Evolutionary conservation across 2,329 filamentous ascomycete species (phyloP).

Genomic region (Fusarium duplospermum): DNA sequence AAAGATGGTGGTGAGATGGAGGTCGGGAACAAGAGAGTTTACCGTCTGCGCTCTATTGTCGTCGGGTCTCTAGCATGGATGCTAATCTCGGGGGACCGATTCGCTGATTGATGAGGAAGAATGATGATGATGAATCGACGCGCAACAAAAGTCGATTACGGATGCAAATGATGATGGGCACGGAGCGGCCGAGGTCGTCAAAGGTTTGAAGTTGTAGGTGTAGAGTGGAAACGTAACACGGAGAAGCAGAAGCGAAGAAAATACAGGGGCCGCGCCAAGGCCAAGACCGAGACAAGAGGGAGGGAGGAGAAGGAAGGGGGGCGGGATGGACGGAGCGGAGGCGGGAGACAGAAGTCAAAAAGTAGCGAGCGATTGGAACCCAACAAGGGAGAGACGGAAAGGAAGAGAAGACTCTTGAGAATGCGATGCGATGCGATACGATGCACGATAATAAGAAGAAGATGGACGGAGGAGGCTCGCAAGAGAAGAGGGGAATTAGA

Average conservation of each 20-base stretch:
- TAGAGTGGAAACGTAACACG: constrained; percentile 35
- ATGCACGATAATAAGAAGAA: not conserved
- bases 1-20: not conserved
- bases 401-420: constrained; percentile 9
- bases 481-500: constrained; percentile 3
- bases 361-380: constrained; percentile 37
- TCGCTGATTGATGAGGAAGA: constrained; percentile 4
- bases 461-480: not conserved
- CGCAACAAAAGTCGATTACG: constrained; percentile 25
- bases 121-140: constrained; percentile 15
- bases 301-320: constrained; percentile 12
- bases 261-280: constrained; percentile 33
- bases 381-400: constrained; percentile 27
- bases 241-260: constrained; percentile 39
- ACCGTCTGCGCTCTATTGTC: constrained; percentile 9
- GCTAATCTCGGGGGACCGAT: not conserved
- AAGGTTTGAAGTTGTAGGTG: constrained; percentile 31
- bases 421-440: constrained; percentile 9
- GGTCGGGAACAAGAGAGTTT: not conserved
- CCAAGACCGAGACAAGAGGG: constrained; percentile 13
- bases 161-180: constrained; percentile 21
- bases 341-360: constrained; percentile 20
- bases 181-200: constrained; percentile 19
- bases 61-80: constrained; percentile 19
- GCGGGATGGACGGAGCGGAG: constrained; percentile 4